A percentile compares a stretch with the other conserved stretches of the same genome.
Conservation (phyloP, 495 filamentous ascomycete species). For the Evansstolkia leycettana region DNA sequence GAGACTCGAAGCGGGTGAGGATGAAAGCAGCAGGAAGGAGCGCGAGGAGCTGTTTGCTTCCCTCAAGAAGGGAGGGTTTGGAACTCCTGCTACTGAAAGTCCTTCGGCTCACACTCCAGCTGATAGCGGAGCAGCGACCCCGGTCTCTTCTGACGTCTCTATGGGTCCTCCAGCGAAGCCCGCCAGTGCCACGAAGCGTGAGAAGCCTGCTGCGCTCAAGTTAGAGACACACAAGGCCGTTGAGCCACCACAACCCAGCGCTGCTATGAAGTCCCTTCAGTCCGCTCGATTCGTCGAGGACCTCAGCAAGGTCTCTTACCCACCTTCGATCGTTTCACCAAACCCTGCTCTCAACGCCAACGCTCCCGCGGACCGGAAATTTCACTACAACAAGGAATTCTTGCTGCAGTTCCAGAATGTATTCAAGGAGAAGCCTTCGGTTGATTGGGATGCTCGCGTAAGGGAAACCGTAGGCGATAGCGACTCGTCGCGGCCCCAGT, state of each 20-base stretch:
- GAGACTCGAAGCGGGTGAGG: constrained; percentile 29
- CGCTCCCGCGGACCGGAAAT: constrained; percentile 63
- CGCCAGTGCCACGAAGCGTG: constrained; percentile 39
- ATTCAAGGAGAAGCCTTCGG: constrained; percentile 88
- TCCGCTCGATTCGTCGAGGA: constrained; percentile 74
- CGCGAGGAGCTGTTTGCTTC: constrained; percentile 39
- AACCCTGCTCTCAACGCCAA: constrained; percentile 78
- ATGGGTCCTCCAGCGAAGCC: constrained; percentile 44
- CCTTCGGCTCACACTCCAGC: too few species aligned
- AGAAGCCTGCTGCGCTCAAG: constrained; percentile 73
- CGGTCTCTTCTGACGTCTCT: constrained; percentile 40
- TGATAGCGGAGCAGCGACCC: constrained; percentile 45
- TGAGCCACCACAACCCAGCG: constrained; percentile 81
- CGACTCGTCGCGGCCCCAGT: constrained; percentile 57
- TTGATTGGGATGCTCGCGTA: constrained; percentile 79
- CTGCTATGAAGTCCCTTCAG: constrained; percentile 80
- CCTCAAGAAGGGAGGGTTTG: constrained; percentile 40
- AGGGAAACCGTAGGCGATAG: constrained; percentile 74
- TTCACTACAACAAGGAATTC: constrained; percentile 93
- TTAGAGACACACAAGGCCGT: constrained; percentile 69
- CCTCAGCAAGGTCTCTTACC: constrained; percentile 59
- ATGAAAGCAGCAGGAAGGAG: constrained; percentile 26
- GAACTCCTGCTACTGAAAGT: constrained; percentile 29
- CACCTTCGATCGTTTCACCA: constrained; percentile 66
- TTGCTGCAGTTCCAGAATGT: constrained; percentile 91